phyloP scores from a whole-genome alignment of 352 stramenopile species.

The Globisporangium orthogonon region DNA sequence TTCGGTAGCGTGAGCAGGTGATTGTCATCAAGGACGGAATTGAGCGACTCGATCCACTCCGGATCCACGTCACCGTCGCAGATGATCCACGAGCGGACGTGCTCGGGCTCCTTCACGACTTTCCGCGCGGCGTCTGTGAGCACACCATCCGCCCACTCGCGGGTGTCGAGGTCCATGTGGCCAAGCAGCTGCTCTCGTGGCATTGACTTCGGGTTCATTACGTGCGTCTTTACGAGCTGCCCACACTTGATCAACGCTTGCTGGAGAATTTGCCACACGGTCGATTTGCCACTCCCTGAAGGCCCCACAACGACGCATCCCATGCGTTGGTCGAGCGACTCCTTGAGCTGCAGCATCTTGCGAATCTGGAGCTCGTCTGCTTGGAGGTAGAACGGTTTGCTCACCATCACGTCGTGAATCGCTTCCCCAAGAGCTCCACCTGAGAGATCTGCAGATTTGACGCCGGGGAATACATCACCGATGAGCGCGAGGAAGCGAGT shows the following conservation, averaged over 20 bases:
- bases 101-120: conserved; percentile 87
- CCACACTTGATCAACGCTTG: conserved; percentile 80
- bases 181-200: conserved; percentile 86
- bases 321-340: conserved; percentile 93
- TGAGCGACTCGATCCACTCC: conserved; percentile 96
- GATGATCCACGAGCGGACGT: conserved; percentile 92
- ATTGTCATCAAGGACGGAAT: conserved; percentile 96
- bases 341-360: conserved; percentile 96
- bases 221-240: conserved; percentile 88
- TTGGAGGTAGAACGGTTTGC: conserved; percentile 84
- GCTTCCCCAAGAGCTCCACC: conserved; percentile 78
- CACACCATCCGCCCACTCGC: conserved; percentile 94
- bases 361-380: conserved; percentile 88
- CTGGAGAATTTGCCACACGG: conserved; percentile 91
- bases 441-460: conserved; percentile 73
- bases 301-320: conserved; percentile 93
- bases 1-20: conserved; percentile 94
- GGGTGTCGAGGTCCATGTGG: conserved; percentile 93
- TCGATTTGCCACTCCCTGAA: conserved; percentile 91
- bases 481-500: conserved; percentile 89
- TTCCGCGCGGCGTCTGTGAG: conserved; percentile 89
- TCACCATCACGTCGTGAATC: conserved; percentile 88
- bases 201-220: conserved; percentile 97
- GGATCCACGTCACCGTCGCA: conserved; percentile 95
- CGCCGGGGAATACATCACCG: conserved; percentile 90